Evolutionary conservation across 2,329 filamentous ascomycete species (phyloP), one percentile per base, ranked within the genome.

Genomic region (Pseudogymnoascus sp.): DNA sequence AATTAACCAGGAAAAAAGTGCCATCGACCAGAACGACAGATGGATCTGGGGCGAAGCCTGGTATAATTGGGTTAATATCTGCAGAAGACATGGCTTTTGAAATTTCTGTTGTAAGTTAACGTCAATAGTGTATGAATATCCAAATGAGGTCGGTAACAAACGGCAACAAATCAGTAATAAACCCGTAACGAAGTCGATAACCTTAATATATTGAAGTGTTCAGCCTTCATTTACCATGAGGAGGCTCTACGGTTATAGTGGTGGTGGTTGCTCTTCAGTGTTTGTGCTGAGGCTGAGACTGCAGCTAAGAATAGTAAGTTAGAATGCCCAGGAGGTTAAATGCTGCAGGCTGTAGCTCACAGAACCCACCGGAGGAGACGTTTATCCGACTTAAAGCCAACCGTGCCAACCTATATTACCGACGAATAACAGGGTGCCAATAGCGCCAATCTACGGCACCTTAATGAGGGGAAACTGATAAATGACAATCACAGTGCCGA

Each of bases 1-100:
- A 82, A 67, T 82, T 83, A 64, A 84, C 79, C 42, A 72, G 67
- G 63, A 70, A 74, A 65, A 69, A 74, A 1, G 67, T 70, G 3
- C 67, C 70, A 35, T 71, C 65, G 7, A 73, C 68, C 6, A 67
- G 65, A 5, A 71, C 65, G n/a, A 70, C 63, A 6, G 72, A 73
- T 1, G 72, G 71, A 44, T 74, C 72, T 8, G 72, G 70, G 5
- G 69, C 64, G 63, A 72, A 74, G 6, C 72, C 72, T 6, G 72
- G 68, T n/a, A 73, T 66, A 36, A 73, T 70, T 7, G 72, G 72
- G 41, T 72, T 71, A 4, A 38, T 38, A 38, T 38, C 12, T 13
- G 35, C 3, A 13, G 35, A 38, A 38, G 35, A 13, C 35, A 38
- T 38, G 6, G 35, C 35, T 38, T 38, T 38, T n/a, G 35, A 38